Conservation (phyloP, 371 early-diverging fungal species). For the Mucor circinelloides region DNA sequence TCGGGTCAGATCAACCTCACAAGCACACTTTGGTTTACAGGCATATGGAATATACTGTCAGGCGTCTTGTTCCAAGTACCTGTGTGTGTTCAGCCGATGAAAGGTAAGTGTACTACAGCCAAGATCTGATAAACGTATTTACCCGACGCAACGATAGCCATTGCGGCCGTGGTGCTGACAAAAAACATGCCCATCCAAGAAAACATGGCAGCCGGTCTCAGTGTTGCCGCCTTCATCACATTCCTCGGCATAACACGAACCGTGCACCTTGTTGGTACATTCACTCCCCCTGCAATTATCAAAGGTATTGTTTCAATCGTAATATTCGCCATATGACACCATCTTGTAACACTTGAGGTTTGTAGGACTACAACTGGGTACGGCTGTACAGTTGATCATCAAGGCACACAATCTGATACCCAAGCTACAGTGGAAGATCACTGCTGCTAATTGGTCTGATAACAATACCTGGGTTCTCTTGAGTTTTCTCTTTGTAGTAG, state of each 20-base stretch:
- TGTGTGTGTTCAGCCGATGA: slow-evolving; percentile 88
- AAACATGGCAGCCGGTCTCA: slow-evolving; percentile 76
- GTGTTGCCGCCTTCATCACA: slow-evolving; percentile 68
- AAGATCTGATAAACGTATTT: neutral
- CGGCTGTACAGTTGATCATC: slow-evolving; percentile 74
- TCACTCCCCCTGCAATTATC: slow-evolving; percentile 78
- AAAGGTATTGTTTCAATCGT: too few relatives aligned
- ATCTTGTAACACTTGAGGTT: slow-evolving; percentile 6
- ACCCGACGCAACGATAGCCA: slow-evolving; percentile 48
- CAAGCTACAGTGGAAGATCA: slow-evolving; percentile 32
- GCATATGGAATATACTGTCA: slow-evolving; percentile 84
- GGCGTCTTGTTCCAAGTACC: slow-evolving; percentile 82
- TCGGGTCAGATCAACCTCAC: slow-evolving; percentile 79
- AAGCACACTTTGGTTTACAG: slow-evolving; percentile 85
- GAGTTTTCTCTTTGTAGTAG: slow-evolving; percentile 67
- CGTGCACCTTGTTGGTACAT: slow-evolving; percentile 68
- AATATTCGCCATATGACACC: neutral
- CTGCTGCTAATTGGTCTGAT: slow-evolving; percentile 65
- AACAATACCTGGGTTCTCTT: slow-evolving; percentile 77
- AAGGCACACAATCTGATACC: slow-evolving; percentile 70
- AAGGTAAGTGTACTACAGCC: slow-evolving; percentile 51
- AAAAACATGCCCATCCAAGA: slow-evolving; percentile 69
- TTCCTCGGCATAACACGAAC: slow-evolving; percentile 75
- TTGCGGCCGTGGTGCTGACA: slow-evolving; percentile 82
- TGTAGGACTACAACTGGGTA: slow-evolving; percentile 79